Conservation (phyloP, 1,139 yeast species). For the Suhomyces bribrorum region DNA sequence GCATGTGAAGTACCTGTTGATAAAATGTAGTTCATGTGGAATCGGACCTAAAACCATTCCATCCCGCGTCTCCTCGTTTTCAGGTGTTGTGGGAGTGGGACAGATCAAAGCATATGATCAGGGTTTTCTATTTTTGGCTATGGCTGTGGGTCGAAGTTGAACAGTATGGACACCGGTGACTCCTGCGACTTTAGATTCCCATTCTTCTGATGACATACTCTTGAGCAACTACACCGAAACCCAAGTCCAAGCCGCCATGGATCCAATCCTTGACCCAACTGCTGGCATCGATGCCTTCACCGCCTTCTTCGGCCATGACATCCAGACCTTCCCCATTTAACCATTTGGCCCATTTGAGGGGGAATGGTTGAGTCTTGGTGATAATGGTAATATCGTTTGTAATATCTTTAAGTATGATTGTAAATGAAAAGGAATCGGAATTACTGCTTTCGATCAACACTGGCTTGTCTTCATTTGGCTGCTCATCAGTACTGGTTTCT, state of each 20-base stretch:
- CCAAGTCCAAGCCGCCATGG: conserved; percentile 73
- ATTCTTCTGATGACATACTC: conserved; percentile 87
- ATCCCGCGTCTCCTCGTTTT: too few relatives aligned
- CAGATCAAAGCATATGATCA: too few relatives aligned
- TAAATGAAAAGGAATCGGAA: conserved; percentile 54
- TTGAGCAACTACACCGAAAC: conserved; percentile 87
- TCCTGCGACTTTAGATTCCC: conserved; percentile 52
- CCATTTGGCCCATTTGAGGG: conserved; percentile 88
- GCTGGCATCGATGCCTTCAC: conserved; percentile 71
- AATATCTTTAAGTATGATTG: conserved; percentile 72
- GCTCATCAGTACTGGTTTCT: conserved; percentile 23
- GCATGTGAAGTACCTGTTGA: too few relatives aligned
- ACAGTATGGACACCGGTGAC: background rate
- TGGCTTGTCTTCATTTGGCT: conserved; percentile 38
- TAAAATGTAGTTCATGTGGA: too few relatives aligned
- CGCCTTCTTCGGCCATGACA: conserved; percentile 30
- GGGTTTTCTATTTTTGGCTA: background rate
- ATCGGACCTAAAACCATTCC: too few relatives aligned
- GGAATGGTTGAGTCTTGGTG: conserved; percentile 86
- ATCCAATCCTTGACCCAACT: conserved; percentile 98
- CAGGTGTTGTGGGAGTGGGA: too few relatives aligned
- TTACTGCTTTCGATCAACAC: conserved; percentile 45
- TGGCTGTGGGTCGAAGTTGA: background rate
- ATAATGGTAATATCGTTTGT: conserved; percentile 73
- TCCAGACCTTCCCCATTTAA: conserved; percentile 52